Evolutionary conservation across 176 grass and related monocot genomes (phyloP), one percentile per base, ranked within the genome.

Genomic region (Eleusine indica): DNA sequence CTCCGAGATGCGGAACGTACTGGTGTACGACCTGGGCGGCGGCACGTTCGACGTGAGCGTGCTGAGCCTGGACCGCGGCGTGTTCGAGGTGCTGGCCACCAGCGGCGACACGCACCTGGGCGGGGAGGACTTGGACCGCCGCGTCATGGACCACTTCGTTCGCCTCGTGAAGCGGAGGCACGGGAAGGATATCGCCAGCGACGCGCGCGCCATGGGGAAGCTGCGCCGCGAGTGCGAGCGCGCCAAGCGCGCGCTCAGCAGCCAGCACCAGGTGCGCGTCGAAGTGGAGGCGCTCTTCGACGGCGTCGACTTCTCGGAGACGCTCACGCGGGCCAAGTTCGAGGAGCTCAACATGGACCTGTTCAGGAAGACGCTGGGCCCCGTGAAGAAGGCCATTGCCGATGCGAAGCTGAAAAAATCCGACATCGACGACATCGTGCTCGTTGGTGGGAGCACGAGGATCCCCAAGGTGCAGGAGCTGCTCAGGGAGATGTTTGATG

Each of bases 41-140:
- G 81, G 81, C 30, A 84, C 86, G 18, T 68, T 88, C 66, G 86
- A 84, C 71, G 81, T 88, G 7, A 90, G 87, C 71, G 73, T 92
- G 65, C 87, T 95, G 65, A 90, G 85, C 30, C 80, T 95, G 19
- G 93, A 95, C 68, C 82, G 76, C 80, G 90, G 90, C 73, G 85
- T 92, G 17, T 92, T 95, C 71, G 88, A 95, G 83, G 90, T 95
- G 28, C 81, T 90, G 56, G 80, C 88, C 68, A 92, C 90, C 32
- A 87, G 83, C 80, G 93, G 93, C 72, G 88, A 95, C 80, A 92
- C 90, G 70, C 90, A 95, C 89, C 90, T 95, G 19, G 93, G 90
- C 76, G 81, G 87, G 15, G 87, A 85, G 81, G 81, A 85, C 82
- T 85, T 89, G 38, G 87, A 89, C 60, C 65, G 28, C 2, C 66